Evolutionary conservation across 2,329 filamentous ascomycete species (phyloP), one percentile per base, ranked within the genome.

Genomic region (Beauveria sp.): DNA sequence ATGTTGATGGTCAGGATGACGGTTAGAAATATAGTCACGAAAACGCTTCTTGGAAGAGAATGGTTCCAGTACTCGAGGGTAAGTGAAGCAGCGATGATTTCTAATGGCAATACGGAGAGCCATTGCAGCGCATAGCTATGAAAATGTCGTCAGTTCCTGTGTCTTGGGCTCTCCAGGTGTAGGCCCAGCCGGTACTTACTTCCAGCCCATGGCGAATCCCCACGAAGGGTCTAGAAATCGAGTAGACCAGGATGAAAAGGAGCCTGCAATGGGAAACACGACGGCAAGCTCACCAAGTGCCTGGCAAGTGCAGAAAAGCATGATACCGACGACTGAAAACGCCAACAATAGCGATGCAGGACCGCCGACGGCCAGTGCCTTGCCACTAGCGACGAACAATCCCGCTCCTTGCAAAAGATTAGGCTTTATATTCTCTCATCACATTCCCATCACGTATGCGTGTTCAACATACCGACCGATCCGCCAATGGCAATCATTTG

Each of bases 401-500:
- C 90, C 90, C 40, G 88, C 90, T 16, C 54, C 61, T 62, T n/a
- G 4, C 14, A 43, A 18, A 10, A 40, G 16, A 28, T 51, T 20
- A 51, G 49, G 1, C n/a, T n/a, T 26, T 10, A 20, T 9, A 10
- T 10, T 28, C 43, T 18, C 6, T 18, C 12, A n/a, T 12, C 45
- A 10, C 20, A 3, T 22, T 8, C 4, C n/a, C 45, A 22, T 46
- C 12, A 10, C 8, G n/a, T 12, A 43, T 24, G 18, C 5, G n/a
- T 24, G 1, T 6, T 9, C 0, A 34, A 65, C 69, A 12, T 76
- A 83, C 88, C 88, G 68, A 95, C 93, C 8, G 88, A 91, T 48
- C 90, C 90, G 66, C 90, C 90, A 67, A 96, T 93, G 9, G 91
- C 91, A 77, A 96, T 96, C 91, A 96, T 96, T 77, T 95, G 90